phyloP scores from a whole-genome alignment of 2,329 filamentous ascomycete genomes.

The Bimuria novae-zelandiae region DNA sequence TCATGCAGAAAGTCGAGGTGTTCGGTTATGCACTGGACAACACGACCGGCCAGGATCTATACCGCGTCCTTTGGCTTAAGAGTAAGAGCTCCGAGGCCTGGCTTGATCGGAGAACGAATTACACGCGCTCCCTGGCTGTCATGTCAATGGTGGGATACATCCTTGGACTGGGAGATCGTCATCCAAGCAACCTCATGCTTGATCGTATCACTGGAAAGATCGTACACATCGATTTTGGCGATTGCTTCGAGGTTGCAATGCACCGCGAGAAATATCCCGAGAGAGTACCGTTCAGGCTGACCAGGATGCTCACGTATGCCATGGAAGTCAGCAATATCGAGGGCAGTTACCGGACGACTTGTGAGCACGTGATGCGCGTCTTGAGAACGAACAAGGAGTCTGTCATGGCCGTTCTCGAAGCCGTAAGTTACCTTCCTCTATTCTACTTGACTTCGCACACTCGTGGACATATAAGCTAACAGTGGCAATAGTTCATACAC shows the following conservation, averaged over 20 bases:
- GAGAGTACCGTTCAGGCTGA: slow-evolving; percentile 94
- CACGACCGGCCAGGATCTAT: slow-evolving; percentile 97
- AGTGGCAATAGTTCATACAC: slow-evolving; percentile 79
- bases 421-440: slow-evolving; percentile 66
- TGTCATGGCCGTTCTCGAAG: slow-evolving; percentile 96
- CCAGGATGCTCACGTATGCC: slow-evolving; percentile 97
- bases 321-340: slow-evolving; percentile 99
- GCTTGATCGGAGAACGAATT: slow-evolving; percentile 98
- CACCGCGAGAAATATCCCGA: slow-evolving; percentile 99
- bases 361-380: slow-evolving; percentile 97
- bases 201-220: slow-evolving; percentile 96
- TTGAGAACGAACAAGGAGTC: slow-evolving; percentile 97
- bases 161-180: slow-evolving; percentile 90
- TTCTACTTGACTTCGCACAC: not conserved
- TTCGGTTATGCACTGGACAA: slow-evolving; percentile 99
- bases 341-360: slow-evolving; percentile 96
- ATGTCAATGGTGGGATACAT: slow-evolving; percentile 99
- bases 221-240: slow-evolving; percentile 98
- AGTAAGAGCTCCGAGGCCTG: slow-evolving; percentile 97
- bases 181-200: slow-evolving; percentile 97
- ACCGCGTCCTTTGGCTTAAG: slow-evolving; percentile 97
- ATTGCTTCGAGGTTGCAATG: slow-evolving; percentile 99
- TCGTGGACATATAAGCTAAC: slow-evolving; percentile 4
- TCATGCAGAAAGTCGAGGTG: slow-evolving; percentile 99
- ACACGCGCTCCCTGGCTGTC: slow-evolving; percentile 93